Base-by-base conservation (phyloP, 2,329 filamentous ascomycete genomes). In the Xylariaceae sp. region DNA sequence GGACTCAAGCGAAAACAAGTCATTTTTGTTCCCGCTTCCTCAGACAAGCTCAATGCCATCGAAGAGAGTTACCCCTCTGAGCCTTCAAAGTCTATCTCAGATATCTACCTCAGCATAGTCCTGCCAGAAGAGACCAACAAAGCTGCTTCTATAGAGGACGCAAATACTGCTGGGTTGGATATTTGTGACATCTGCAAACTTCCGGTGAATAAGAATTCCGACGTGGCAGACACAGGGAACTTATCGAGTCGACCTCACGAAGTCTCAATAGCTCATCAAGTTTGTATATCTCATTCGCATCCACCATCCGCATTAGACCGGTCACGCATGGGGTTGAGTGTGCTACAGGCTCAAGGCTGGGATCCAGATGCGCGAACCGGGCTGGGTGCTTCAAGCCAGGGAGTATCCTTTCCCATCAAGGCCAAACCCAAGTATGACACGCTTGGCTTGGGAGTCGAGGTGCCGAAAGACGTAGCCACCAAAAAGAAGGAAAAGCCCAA, bases 361-460 rank as follows among this genome's bases (percentile, higher is more conserved):
- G 87, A 93, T 65, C 88, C 89, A 0, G 90, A 93, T 72, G 79
- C 85, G 24, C 79, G 91, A 2, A 73, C 77, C 14, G 93, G 93
- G 0, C 79, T 97, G 0, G 93, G 93, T 0, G 82, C 82, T 8
- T 75, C 77, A 2, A 87, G 89, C 1, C 84, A 89, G 63, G 93
- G 93, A 3, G 87, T 91, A 58, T 80, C 88, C 36, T 87, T 87
- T 63, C 93, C 93, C 1, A 79, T 97, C 61, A 92, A 92, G 70
- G 78, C 84, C 1, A 82, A 80, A 56, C 77, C 82, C 52, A 96
- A 96, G 74, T 82, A 87, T 39, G 86, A 94, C 69, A 92, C 83
- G 3, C 76, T 89, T 6, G 94, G 93, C 0, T 73, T 96, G 23
- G 92, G 92, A 0, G 79, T 82, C 3, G 63, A 71, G 24, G 67